A percentile compares a stretch with the other conserved stretches of the same genome.
phyloP scores from a whole-genome alignment of 2,329 filamentous ascomycete genomes.

The Aspergillus spinulosporus region DNA sequence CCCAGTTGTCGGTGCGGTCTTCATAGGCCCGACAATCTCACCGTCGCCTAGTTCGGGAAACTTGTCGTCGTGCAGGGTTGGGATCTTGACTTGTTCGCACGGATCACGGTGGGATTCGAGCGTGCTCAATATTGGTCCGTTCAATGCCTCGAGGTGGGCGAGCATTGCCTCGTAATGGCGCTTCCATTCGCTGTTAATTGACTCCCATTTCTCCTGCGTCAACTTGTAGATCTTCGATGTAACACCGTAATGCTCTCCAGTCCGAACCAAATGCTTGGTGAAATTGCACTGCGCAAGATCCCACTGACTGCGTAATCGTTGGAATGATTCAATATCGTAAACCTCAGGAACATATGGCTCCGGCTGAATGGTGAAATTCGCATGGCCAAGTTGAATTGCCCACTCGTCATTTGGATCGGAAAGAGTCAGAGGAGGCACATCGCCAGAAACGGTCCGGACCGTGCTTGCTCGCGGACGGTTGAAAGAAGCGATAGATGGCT shows the following conservation, averaged over 20 bases:
- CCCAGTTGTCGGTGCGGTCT: slow-evolving; percentile 49
- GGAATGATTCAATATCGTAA: slow-evolving; percentile 61
- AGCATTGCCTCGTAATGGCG: slow-evolving; percentile 66
- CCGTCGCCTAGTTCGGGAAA: slow-evolving; percentile 86
- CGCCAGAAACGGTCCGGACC: slow-evolving; percentile 44
- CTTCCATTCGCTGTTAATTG: slow-evolving; percentile 75
- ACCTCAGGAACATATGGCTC: slow-evolving; percentile 73
- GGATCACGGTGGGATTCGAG: slow-evolving; percentile 41
- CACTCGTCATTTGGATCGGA: slow-evolving; percentile 72
- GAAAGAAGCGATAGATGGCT: slow-evolving; percentile 76
- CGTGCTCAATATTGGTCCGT: slow-evolving; percentile 40
- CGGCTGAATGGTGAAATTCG: slow-evolving; percentile 86
- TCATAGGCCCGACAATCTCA: slow-evolving; percentile 93
- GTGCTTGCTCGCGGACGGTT: slow-evolving; percentile 51
- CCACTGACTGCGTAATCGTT: slow-evolving; percentile 75
- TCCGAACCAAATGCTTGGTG: slow-evolving; percentile 82
- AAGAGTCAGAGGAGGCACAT: slow-evolving; percentile 61
- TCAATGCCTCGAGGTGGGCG: slow-evolving; percentile 44
- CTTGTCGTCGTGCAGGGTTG: slow-evolving; percentile 61
- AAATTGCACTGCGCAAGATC: slow-evolving; percentile 80
- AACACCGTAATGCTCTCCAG: slow-evolving; percentile 83
- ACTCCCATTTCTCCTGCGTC: slow-evolving; percentile 85
- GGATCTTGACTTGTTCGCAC: slow-evolving; percentile 54
- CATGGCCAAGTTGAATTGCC: slow-evolving; percentile 83
- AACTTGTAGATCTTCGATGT: slow-evolving; percentile 86